These are phyloP conservation scores for Emergomyces pasteurianus DNA, from an alignment of 2,329 filamentous ascomycete genomes.

Conservation along the genomic window DNA sequence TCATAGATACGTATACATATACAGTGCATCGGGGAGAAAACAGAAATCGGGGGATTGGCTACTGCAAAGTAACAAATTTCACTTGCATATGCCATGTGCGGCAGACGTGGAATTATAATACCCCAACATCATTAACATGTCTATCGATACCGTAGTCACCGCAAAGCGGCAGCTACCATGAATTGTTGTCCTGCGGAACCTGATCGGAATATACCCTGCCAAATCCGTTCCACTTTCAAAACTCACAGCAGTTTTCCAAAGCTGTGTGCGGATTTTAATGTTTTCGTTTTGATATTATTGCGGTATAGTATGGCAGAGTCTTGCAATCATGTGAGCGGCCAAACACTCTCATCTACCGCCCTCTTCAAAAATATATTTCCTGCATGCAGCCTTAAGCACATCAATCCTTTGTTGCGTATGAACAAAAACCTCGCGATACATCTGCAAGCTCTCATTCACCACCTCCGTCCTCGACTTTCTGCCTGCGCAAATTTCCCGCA, in stretches of 20 bases:
- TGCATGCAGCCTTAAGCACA: slow-evolving; percentile 46
- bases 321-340: not conserved
- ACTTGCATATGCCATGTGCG: no score
- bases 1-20: no score
- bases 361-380: slow-evolving; percentile 40
- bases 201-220: not conserved
- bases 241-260: not conserved
- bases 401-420: slow-evolving; percentile 67
- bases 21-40: no score
- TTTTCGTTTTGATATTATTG: not conserved
- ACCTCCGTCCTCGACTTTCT: slow-evolving; percentile 62
- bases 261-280: not conserved
- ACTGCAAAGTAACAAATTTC: no score
- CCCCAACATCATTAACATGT: not conserved
- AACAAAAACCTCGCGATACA: slow-evolving; percentile 77
- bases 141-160: not conserved
- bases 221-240: not conserved
- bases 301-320: not conserved
- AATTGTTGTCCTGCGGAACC: not conserved
- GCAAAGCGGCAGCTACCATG: no score
- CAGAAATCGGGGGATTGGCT: no score
- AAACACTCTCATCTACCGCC: not conserved
- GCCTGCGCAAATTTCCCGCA: slow-evolving; percentile 94
- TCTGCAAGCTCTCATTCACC: slow-evolving; percentile 68
- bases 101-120: not conserved